Base-by-base conservation (phyloP, 768 basidiomycete genomes). In the Epithele typhae region DNA sequence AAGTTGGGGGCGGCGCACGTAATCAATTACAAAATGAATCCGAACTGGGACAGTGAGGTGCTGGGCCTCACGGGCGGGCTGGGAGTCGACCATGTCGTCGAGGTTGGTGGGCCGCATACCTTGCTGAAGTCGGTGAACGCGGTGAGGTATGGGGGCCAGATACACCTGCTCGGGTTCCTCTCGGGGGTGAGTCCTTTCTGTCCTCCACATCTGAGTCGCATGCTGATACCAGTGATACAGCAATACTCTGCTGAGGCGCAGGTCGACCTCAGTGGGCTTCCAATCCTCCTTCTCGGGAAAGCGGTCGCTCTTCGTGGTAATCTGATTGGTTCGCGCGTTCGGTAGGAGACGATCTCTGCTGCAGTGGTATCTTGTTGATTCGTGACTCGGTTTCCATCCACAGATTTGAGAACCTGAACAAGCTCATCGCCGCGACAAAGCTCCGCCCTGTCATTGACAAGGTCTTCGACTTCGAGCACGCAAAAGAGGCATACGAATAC, bases 11-110 rank as follows among this genome's bases (percentile, higher is more conserved):
- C 69, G 11, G 68, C 72, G 12, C 66, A 80, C 44, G 54, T 76
- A 17, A 80, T 86, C 65, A 83, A 85, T 66, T 86, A 85, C 60
- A 77, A 70, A 47, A 75, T 64, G 50, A 68, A 65, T 1, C 74
- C 76, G 2, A 60, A 81, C 34, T 86, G 83, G 83, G 77, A 81
- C 33, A 59, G 75, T 27, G 72, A 80, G 52, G 76, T 74, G 1
- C 48, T 68, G 25, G 60, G 64, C 47, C 62, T 82, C 17, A 67
- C 63, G 1, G 50, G 38, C 25, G 59, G 59, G 10, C 57, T 53
- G 22, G 66, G 62, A 1, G 63, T 64, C 5, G 69, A 72, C 51
- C 64, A 30, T 30, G 27, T 30, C 14, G 14, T 30, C 27, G 66
- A 82, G 73, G 76, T 83, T 23, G 78, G 81, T 11, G 80, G 82